Base-by-base conservation (phyloP, 2,329 filamentous ascomycete species). In the Sporothrix euskadiensis region DNA sequence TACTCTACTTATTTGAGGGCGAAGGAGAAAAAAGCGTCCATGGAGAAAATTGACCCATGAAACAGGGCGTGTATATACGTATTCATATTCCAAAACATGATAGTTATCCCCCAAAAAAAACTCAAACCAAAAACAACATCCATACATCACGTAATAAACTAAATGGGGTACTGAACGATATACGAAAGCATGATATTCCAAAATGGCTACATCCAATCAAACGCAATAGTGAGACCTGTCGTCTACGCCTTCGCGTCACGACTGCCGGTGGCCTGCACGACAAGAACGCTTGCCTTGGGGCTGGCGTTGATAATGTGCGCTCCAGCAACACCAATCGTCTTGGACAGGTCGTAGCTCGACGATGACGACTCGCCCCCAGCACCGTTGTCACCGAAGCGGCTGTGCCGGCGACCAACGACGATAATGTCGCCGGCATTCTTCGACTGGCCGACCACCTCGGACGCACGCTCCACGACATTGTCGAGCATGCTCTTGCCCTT, bases 381-480 rank as follows among this genome's bases (percentile, higher is more conserved):
- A 35, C 1, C 6, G 78, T 74, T 35, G 56, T 77, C 73, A 22
- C 76, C 75, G 44, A 78, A 78, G 35, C 74, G 77, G 32, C 82
- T 79, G 75, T 86, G 84, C 57, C 83, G 80, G 56, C 90, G 84
- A 0, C 91, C 92, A 14, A 93, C 82, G 0, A 94, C 84, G 19
- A 94, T 84, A 30, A 94, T 83, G 78, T 94, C 91, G 1, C 92
- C 92, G 0, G 89, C 89, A 77, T 92, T 93, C 78, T 85, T 86
- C 0, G 86, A 85, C 74, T 76, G 86, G 0, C 88, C 88, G 1
- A 93, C 85, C 71, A 90, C 89, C 39, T 84, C 81, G 70, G 85
- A 84, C 0, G 91, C 91, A 4, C 85, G 81, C 6, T 84, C 82
- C 1, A 91, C 75, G 0, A 86, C 83, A 73, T 85, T 84, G 1